These are phyloP conservation scores for Drechmeria coniospora DNA, from an alignment of 2,329 filamentous ascomycete genomes.

Conservation along the genomic window DNA sequence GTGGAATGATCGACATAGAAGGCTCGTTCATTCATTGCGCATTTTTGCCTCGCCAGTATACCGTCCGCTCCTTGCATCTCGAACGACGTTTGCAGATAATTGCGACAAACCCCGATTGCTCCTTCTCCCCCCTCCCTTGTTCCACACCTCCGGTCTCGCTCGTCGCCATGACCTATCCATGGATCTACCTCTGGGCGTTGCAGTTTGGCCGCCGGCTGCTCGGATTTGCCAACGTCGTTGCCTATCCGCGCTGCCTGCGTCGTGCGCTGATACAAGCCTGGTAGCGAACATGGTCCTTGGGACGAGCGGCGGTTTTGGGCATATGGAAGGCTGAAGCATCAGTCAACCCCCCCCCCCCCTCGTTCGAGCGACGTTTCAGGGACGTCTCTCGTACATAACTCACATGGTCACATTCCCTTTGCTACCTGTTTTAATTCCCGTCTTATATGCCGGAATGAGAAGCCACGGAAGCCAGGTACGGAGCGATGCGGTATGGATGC, in stretches of 20 bases:
- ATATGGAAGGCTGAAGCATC: no score
- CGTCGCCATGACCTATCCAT: no score
- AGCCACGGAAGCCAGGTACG: conserved; percentile 5
- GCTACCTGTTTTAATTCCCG: conserved; percentile 15
- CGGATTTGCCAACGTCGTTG: no score
- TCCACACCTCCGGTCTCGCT: no score
- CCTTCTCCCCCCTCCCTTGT: conserved; percentile 4
- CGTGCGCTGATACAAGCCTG: no score
- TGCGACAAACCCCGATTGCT: conserved; percentile 5
- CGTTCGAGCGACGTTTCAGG: no score
- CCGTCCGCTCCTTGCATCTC: conserved; percentile 24
- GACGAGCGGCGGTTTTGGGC: no score
- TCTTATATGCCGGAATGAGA: conserved; percentile 9
- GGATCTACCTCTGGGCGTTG: no score
- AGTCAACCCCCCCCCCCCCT: no score
- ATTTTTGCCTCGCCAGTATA: conserved; percentile 14
- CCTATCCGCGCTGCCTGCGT: no score
- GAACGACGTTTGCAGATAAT: conserved; percentile 10
- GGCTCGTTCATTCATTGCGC: background rate
- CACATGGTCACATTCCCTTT: conserved; percentile 1
- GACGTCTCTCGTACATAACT: background rate
- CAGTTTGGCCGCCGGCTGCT: no score
- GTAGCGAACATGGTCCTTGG: no score
- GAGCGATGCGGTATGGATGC: conserved; percentile 12
- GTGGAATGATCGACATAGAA: conserved; percentile 2